These are phyloP conservation scores for Fusarium chlamydosporum DNA, from an alignment of 2,329 filamentous ascomycete genomes.

Conservation along the genomic window DNA sequence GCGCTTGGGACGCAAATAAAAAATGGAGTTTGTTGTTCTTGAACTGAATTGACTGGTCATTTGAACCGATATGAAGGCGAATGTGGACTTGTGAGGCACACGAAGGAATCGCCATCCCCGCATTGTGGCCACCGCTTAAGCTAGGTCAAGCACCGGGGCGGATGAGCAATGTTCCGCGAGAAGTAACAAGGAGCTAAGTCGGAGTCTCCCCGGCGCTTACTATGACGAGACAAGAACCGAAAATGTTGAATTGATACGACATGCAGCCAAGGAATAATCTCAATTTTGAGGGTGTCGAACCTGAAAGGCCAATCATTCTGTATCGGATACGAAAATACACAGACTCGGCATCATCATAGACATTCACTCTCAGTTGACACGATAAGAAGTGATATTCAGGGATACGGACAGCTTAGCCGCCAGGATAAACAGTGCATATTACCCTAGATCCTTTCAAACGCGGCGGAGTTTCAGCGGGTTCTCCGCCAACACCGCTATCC, in stretches of 20 bases:
- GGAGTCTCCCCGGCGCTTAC: not conserved
- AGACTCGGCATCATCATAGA: slow-evolving; percentile 6
- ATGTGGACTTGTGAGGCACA: slow-evolving; percentile 1
- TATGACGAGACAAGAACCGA: not conserved
- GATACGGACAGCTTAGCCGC: slow-evolving; percentile 10
- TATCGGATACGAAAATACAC: not conserved
- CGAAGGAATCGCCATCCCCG: slow-evolving; percentile 11
- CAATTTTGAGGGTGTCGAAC: not conserved
- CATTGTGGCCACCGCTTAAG: slow-evolving; percentile 1
- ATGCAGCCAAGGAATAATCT: not conserved
- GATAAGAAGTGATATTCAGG: slow-evolving; percentile 31
- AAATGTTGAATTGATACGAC: slow-evolving; percentile 1
- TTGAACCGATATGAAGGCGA: not conserved
- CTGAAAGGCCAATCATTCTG: not conserved
- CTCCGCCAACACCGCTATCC: slow-evolving; percentile 20
- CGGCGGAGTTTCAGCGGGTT: slow-evolving; percentile 16
- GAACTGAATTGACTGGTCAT: not conserved
- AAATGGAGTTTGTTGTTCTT: slow-evolving; percentile 35
- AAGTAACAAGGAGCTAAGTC: not conserved
- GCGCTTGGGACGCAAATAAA: slow-evolving; percentile 26
- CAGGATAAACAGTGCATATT: not conserved
- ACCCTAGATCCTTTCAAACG: slow-evolving; percentile 3
- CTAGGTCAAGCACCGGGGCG: not conserved
- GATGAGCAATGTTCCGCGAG: slow-evolving; percentile 21
- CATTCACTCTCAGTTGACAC: not conserved